These are phyloP conservation scores for Cystobasidium slooffiae DNA, from an alignment of 1,284 basidiomycete genomes.

Conservation along the genomic window DNA sequence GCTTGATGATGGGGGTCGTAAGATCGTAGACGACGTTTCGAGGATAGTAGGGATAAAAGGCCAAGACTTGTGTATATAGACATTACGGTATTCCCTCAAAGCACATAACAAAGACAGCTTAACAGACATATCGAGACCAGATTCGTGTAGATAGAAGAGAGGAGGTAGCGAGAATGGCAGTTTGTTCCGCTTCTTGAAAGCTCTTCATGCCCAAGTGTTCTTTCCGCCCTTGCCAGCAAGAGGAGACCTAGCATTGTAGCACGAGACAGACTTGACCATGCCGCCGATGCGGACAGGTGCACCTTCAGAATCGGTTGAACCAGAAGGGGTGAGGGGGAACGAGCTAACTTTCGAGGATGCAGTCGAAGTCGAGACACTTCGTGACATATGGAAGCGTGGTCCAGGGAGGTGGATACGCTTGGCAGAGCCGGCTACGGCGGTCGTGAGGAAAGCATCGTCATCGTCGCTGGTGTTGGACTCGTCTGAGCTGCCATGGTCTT, in stretches of 20 bases:
- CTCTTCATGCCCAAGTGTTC: slow-evolving; percentile 3
- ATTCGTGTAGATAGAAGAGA: not conserved
- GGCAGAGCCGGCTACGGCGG: not conserved
- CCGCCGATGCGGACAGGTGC: not conserved
- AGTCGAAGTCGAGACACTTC: slow-evolving; percentile 11
- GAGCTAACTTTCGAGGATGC: slow-evolving; percentile 8
- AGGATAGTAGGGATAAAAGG: not conserved
- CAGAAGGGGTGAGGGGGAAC: slow-evolving; percentile 1
- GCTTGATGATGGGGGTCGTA: not conserved
- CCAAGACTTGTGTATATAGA: not conserved
- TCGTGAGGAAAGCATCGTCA: slow-evolving; percentile 9
- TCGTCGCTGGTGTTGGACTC: slow-evolving; percentile 26
- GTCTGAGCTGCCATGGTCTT: slow-evolving; percentile 32
- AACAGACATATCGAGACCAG: slow-evolving; percentile 4
- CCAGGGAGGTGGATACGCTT: slow-evolving; percentile 8
- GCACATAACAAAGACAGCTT: not conserved
- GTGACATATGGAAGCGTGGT: not conserved
- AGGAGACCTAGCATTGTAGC: slow-evolving; percentile 20
- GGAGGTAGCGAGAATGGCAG: not conserved
- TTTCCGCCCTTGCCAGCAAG: slow-evolving; percentile 20
- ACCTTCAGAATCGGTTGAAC: not conserved
- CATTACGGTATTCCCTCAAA: slow-evolving; percentile 12
- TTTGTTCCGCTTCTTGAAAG: too few relatives aligned
- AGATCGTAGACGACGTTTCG: not conserved
- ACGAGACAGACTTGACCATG: slow-evolving; percentile 33